A percentile compares a stretch with the other conserved stretches of the same genome.
Evolutionary conservation across 768 basidiomycete genomes (phyloP).

Genomic region (Collybia sordida): DNA sequence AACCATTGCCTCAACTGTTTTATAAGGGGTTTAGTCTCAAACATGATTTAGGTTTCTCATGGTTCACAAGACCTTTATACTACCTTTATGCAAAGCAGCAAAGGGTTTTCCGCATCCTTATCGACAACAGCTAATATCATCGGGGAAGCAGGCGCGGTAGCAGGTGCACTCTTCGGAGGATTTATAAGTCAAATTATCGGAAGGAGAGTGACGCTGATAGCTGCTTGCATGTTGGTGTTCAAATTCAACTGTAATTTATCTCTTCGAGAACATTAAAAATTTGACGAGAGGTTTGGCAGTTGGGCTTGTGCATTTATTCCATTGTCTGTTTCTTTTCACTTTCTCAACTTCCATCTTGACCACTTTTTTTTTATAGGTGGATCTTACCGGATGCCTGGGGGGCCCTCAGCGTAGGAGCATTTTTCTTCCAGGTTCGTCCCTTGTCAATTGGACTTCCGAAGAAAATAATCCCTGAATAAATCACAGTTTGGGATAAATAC

Average conservation of each 20-base stretch:
- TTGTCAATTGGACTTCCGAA: neutral
- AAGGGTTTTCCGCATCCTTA: conserved; percentile 43
- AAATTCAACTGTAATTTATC: neutral
- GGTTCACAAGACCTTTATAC: conserved; percentile 50
- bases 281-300: neutral
- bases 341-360: neutral
- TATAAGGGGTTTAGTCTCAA: neutral
- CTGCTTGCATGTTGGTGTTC: conserved; percentile 6
- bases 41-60: conserved; percentile 7
- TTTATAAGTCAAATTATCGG: conserved; percentile 58
- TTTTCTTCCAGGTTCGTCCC: conserved; percentile 40
- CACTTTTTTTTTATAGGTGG: conserved; percentile 41
- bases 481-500: conserved; percentile 65
- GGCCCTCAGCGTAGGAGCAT: conserved; percentile 60
- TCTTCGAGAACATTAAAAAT: neutral
- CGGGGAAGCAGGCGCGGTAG: conserved; percentile 25
- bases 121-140: conserved; percentile 65
- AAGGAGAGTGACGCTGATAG: conserved; percentile 52
- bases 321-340: neutral
- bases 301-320: conserved; percentile 15
- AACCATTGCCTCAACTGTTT: too few relatives aligned
- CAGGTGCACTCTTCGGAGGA: conserved; percentile 56
- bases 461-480: neutral
- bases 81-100: conserved; percentile 51
- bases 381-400: conserved; percentile 55